These are phyloP conservation scores for Tolypocladium sp. DNA, from an alignment of 2,329 filamentous ascomycete species.

Conservation along the genomic window DNA sequence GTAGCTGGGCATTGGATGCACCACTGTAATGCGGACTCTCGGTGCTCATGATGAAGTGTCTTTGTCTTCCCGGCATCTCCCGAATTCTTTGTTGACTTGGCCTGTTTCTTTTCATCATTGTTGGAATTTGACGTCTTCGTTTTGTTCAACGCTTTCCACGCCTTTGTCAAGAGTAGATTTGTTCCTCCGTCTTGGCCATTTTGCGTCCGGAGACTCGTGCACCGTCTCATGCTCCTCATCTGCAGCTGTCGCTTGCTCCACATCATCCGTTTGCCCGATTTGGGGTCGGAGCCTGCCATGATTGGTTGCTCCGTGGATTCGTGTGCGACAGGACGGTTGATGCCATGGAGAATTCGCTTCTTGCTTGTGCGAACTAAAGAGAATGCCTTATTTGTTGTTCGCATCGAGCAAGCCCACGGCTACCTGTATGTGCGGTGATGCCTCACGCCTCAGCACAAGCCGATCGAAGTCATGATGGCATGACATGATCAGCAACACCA, in stretches of 20 bases:
- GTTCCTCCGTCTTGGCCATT: slow-evolving; percentile 15
- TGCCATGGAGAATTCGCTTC: too few relatives aligned
- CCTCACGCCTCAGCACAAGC: too few relatives aligned
- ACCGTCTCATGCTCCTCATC: slow-evolving; percentile 20
- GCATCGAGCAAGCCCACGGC: too few relatives aligned
- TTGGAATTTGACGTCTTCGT: not conserved
- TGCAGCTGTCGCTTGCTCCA: slow-evolving; percentile 4
- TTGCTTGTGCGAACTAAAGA: too few relatives aligned
- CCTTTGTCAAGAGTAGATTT: slow-evolving; percentile 5
- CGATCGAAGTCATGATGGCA: too few relatives aligned
- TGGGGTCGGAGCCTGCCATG: not conserved
- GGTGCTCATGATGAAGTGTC: slow-evolving; percentile 65
- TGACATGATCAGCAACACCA: too few relatives aligned
- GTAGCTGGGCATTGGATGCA: slow-evolving; percentile 54
- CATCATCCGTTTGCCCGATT: not conserved
- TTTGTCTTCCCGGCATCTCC: not conserved
- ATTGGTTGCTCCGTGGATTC: not conserved
- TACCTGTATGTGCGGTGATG: too few relatives aligned
- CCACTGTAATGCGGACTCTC: slow-evolving; percentile 71
- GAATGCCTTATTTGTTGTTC: too few relatives aligned
- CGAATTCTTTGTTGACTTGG: too few relatives aligned
- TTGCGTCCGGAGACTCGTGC: slow-evolving; percentile 14
- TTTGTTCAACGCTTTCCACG: not conserved
- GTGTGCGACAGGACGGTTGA: too few relatives aligned
- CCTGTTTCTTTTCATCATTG: too few relatives aligned